Evolutionary conservation across 1,284 basidiomycete species (phyloP).

Genomic region (Papiliotrema terrestris): DNA sequence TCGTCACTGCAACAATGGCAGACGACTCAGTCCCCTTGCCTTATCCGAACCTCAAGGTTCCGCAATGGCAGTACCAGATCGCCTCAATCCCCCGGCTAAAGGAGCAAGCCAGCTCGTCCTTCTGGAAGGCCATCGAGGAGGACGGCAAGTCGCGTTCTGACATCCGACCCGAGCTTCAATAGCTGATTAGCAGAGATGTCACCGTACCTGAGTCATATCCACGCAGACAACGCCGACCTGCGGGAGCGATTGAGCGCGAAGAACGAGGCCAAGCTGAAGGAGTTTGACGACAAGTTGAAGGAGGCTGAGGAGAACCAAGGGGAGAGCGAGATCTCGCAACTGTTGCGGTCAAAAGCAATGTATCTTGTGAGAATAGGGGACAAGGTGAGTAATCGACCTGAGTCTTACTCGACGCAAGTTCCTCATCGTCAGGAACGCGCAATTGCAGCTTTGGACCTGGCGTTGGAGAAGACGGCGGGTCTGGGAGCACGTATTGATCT

Average conservation of each 20-base stretch:
- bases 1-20: conserved; percentile 56
- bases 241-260: conserved; percentile 67
- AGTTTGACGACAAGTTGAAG: conserved; percentile 72
- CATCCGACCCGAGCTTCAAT: not conserved
- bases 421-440: conserved; percentile 59
- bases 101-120: conserved; percentile 60
- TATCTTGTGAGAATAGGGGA: conserved; percentile 89
- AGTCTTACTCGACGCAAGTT: not conserved
- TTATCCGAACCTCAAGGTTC: conserved; percentile 75
- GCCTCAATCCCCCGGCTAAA: conserved; percentile 64
- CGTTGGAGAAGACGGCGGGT: conserved; percentile 88
- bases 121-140: conserved; percentile 75
- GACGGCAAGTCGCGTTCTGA: conserved; percentile 61
- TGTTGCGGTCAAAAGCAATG: conserved; percentile 76
- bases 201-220: conserved; percentile 59
- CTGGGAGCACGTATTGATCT: conserved; percentile 92
- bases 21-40: conserved; percentile 74
- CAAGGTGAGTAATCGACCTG: conserved; percentile 58
- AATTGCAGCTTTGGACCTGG: conserved; percentile 74
- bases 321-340: conserved; percentile 88
- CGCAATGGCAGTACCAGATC: conserved; percentile 73
- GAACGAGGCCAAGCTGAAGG: conserved; percentile 72
- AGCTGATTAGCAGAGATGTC: conserved; percentile 63
- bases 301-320: conserved; percentile 89
- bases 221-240: conserved; percentile 56